Percentiles rank a stretch among this genome's conserved stretches.
phyloP scores from a whole-genome alignment of 1,284 basidiomycete species.

The Rhizoctonia solani region DNA sequence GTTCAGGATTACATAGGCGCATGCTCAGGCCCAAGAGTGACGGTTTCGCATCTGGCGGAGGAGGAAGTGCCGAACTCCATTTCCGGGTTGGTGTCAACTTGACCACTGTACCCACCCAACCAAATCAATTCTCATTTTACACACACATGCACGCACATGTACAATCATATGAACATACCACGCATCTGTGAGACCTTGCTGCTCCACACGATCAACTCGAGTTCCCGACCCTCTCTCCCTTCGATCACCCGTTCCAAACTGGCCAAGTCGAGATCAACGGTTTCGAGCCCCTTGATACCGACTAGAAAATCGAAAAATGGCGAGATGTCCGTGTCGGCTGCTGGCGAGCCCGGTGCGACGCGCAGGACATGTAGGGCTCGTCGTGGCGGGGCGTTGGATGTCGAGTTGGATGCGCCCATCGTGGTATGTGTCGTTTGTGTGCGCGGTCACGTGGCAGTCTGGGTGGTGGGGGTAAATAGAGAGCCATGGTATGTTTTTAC shows the following conservation, averaged over 20 bases:
- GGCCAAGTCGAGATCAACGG: slow-evolving; percentile 62
- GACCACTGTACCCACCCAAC: no score
- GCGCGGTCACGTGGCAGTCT: slow-evolving; percentile 6
- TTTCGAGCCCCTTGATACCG: slow-evolving; percentile 71
- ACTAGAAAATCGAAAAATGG: slow-evolving; percentile 98
- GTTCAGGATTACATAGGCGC: slow-evolving; percentile 86
- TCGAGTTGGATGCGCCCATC: slow-evolving; percentile 48
- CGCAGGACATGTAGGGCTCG: slow-evolving; percentile 79
- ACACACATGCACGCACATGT: background rate
- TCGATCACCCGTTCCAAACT: slow-evolving; percentile 84
- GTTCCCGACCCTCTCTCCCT: slow-evolving; percentile 76
- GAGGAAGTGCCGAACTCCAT: slow-evolving; percentile 56
- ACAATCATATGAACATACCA: slow-evolving; percentile 57
- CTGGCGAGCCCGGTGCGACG: slow-evolving; percentile 85
- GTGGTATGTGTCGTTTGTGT: background rate
- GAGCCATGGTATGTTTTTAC: no score
- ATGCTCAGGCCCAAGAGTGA: slow-evolving; percentile 91
- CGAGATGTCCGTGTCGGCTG: slow-evolving; percentile 83
- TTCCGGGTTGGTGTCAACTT: slow-evolving; percentile 79
- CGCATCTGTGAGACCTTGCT: slow-evolving; percentile 83
- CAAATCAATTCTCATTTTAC: no score
- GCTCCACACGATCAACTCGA: slow-evolving; percentile 88
- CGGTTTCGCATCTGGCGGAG: slow-evolving; percentile 46
- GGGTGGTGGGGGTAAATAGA: background rate
- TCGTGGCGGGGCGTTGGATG: slow-evolving; percentile 54